Base-by-base conservation (phyloP, 345 rosid species). In the Citrus hindsii region DNA sequence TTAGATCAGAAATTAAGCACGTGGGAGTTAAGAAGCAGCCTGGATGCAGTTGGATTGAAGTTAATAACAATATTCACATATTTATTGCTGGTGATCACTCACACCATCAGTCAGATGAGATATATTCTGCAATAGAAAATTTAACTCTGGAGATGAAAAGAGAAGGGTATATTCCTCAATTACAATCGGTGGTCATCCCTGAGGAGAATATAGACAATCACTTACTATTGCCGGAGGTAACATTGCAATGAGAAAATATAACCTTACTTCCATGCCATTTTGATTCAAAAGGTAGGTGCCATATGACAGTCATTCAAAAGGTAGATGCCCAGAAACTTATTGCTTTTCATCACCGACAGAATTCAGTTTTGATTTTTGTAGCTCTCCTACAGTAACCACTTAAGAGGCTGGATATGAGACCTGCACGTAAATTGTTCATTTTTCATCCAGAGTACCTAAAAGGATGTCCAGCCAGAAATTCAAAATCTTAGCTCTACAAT, bases 1-100 rank as follows among this genome's bases (percentile, higher is more conserved):
- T 84, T 67, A 76, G 86, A 71, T 77, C 82, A 59, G 88, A 80
- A 75, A 79, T 88, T 14, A 80, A 79, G 64, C 79, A 81, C 21
- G 58, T 53, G 75, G 88, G 89, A 24, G 84, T 85, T n/a, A 75
- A 68, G 74, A 88, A 85, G 67, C 77, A 73, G 62, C 87, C 87
- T 71, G 89, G 91, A 38, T 88, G 88, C 84, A 88, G 91, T 71
- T 88, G 89, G 91, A 81, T 88, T 74, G 87, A 84, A 79, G 80
- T 88, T 61, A 71, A 75, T 76, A 75, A 79, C 68, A 75, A 67
- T 40, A 64, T 82, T 2, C 84, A 83, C 69, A 73, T 46, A 2
- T 86, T 88, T 76, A 70, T 74, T 55, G 84, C 86, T 27, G 74
- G 85, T 35, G 85, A 82, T 80, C 19, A 69, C 68, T 82, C 84